Base-by-base conservation (phyloP, 2,329 filamentous ascomycete species). In the Spiromastix sp. region DNA sequence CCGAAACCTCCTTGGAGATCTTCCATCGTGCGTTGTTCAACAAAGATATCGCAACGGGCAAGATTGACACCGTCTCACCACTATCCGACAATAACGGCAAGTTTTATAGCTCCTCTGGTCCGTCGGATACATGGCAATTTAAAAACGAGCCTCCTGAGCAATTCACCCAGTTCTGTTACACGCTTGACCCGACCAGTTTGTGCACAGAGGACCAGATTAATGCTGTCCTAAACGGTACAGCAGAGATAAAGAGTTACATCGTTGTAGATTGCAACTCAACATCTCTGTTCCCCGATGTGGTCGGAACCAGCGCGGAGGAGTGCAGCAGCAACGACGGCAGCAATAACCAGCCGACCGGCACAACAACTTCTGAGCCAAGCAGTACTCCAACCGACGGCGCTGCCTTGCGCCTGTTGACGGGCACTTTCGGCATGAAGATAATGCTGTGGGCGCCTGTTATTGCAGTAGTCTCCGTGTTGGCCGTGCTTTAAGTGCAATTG, bases 1-100 rank as follows among this genome's bases (percentile, higher is more conserved):
- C 71, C 0, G 60, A 73, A 43, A 70, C 69, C 0, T 61, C 67
- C 2, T 72, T 67, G 33, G 56, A 68, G 40, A 67, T 76, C 30
- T 75, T 76, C 50, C 57, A 63, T 13, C 68, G 72, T 4, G 62
- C 64, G 1, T 59, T 72, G 32, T 57, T 66, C 33, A 64, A 67
- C 31, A 59, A 54, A 8, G 72, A 75, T 39, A 59, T 79, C 31
- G 67, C 70, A 1, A 77, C 72, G 3, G 74, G 74, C 0, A 61
- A 60, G 26, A 48, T 63, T 1, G 54, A 56, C 5, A 66, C 60
- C 6, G 1, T 63, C 52, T 34, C 45, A 4, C 52, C 58, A 38
- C 16, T 10, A 9, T 21, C 12, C 5, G 22, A 26, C 13, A 9
- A 12, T 2, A 24, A 34, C 20, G 32, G 32, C 10, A 40, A 42